Percentiles rank a stretch among this genome's conserved stretches.
Conservation (phyloP, 129 eudicot species). For the Deinandra increscens region DNA sequence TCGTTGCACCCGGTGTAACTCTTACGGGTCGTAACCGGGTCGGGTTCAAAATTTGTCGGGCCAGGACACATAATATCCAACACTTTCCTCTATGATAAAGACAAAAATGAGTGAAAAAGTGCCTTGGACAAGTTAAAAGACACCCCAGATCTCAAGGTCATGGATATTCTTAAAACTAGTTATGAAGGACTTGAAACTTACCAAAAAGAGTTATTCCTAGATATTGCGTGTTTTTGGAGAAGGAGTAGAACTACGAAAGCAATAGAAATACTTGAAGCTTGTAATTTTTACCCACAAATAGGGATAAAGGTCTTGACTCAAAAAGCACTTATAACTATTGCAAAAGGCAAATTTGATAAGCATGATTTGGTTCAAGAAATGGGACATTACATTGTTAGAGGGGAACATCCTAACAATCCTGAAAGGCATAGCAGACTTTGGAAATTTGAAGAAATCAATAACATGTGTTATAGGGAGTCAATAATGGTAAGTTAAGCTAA, state of each 20-base stretch:
- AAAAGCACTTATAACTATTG: neutral
- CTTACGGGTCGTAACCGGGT: too few species aligned
- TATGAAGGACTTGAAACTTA: too few species aligned
- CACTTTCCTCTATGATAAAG: too few species aligned
- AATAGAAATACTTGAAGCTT: neutral
- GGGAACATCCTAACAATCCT: neutral
- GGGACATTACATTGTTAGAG: neutral
- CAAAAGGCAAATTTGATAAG: neutral
- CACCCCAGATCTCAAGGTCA: too few species aligned
- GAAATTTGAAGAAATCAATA: neutral
- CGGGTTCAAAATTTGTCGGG: too few species aligned
- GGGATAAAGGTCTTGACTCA: neutral
- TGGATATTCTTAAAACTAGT: too few species aligned
- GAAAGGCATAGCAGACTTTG: neutral
- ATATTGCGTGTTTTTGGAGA: neutral
- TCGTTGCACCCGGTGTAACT: too few species aligned
- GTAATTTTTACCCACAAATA: neutral
- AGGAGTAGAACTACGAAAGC: too few species aligned
- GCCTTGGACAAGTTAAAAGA: too few species aligned
- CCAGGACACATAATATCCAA: too few species aligned
- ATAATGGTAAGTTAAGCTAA: neutral
- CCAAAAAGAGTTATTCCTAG: neutral
- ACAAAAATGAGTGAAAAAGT: too few species aligned
- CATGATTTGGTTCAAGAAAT: constrained; percentile 1
- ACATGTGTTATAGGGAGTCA: neutral